phyloP scores from a whole-genome alignment of 2,329 filamentous ascomycete species.

The Hymenoscyphus fructigenus region DNA sequence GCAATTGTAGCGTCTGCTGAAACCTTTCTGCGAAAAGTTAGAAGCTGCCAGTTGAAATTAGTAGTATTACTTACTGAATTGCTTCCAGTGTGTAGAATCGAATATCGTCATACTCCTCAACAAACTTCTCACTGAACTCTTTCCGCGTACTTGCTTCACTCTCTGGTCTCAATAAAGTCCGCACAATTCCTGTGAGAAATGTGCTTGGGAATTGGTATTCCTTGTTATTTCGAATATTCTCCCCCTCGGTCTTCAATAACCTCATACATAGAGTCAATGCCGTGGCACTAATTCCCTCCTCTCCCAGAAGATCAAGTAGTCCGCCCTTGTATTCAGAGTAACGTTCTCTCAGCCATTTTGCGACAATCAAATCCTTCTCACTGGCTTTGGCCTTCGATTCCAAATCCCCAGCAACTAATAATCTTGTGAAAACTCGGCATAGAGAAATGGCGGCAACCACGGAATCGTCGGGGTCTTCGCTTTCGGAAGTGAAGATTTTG shows the following conservation, averaged over 20 bases:
- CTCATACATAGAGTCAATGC: constrained; percentile 80
- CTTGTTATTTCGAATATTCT: constrained; percentile 57
- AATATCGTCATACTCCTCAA: constrained; percentile 80
- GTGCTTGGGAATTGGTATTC: constrained; percentile 68
- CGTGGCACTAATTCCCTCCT: constrained; percentile 65
- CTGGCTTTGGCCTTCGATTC: constrained; percentile 62
- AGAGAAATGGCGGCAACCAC: constrained; percentile 75
- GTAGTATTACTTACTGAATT: constrained; percentile 58
- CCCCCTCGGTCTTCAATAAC: constrained; percentile 75
- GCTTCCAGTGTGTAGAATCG: constrained; percentile 78
- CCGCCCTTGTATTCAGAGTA: constrained; percentile 68
- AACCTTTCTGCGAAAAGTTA: constrained; percentile 35
- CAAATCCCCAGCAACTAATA: constrained; percentile 73
- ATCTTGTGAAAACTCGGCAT: constrained; percentile 80
- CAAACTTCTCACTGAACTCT: constrained; percentile 75
- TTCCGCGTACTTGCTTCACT: constrained; percentile 60
- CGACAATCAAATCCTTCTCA: constrained; percentile 72
- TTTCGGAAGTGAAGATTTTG: constrained; percentile 52
- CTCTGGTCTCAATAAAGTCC: constrained; percentile 57
- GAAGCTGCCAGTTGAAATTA: not conserved
- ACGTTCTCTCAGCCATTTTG: constrained; percentile 75
- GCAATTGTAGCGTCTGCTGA: constrained; percentile 38
- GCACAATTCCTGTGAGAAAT: constrained; percentile 65
- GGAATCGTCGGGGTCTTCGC: constrained; percentile 53
- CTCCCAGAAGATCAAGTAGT: constrained; percentile 60